Evolutionary conservation across 176 grass and related monocot genomes (phyloP).

Genomic region (Cenchrus fungigraminus): DNA sequence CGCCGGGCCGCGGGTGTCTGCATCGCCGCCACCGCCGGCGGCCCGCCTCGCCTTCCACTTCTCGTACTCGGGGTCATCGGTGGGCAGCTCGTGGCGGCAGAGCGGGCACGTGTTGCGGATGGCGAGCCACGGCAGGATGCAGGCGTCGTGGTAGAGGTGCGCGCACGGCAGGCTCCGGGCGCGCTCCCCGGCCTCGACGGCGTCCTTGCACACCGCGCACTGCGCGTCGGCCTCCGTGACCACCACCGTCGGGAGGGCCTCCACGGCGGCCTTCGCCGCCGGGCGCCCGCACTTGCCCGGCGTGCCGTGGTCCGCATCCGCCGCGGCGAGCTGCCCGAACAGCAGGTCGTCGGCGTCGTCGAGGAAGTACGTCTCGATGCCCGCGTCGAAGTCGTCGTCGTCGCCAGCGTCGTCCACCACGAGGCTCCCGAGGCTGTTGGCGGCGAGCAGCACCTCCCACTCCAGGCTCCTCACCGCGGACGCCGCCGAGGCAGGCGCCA

Average conservation of each 20-base stretch:
- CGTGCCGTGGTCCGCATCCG: slow-evolving; percentile 49
- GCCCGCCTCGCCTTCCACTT: slow-evolving; percentile 54
- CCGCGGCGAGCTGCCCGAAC: slow-evolving; percentile 57
- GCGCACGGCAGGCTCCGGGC: slow-evolving; percentile 71
- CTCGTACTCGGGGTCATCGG: slow-evolving; percentile 78
- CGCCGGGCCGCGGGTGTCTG: not conserved
- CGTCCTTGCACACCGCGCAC: slow-evolving; percentile 90
- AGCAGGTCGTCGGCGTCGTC: slow-evolving; percentile 65
- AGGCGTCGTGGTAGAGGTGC: slow-evolving; percentile 74
- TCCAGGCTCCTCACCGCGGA: slow-evolving; percentile 52
- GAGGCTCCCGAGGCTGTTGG: slow-evolving; percentile 57
- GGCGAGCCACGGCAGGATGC: slow-evolving; percentile 80
- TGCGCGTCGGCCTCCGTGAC: slow-evolving; percentile 46
- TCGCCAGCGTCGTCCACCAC: slow-evolving; percentile 35
- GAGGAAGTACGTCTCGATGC: slow-evolving; percentile 61
- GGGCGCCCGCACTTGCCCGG: slow-evolving; percentile 57
- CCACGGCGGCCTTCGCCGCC: slow-evolving; percentile 62
- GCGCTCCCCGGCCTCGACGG: slow-evolving; percentile 52
- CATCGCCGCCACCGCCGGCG: not conserved
- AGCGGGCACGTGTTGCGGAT: slow-evolving; percentile 93
- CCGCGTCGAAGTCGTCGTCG: slow-evolving; percentile 37
- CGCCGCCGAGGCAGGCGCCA: not conserved
- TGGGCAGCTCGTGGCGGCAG: slow-evolving; percentile 80
- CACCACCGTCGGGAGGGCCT: slow-evolving; percentile 66
- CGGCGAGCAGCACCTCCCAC: slow-evolving; percentile 81